A percentile compares a stretch with the other conserved stretches of the same genome.
These are phyloP conservation scores for Lipomyces sp. DNA, from an alignment of 805 yeast species.

Conservation along the genomic window DNA sequence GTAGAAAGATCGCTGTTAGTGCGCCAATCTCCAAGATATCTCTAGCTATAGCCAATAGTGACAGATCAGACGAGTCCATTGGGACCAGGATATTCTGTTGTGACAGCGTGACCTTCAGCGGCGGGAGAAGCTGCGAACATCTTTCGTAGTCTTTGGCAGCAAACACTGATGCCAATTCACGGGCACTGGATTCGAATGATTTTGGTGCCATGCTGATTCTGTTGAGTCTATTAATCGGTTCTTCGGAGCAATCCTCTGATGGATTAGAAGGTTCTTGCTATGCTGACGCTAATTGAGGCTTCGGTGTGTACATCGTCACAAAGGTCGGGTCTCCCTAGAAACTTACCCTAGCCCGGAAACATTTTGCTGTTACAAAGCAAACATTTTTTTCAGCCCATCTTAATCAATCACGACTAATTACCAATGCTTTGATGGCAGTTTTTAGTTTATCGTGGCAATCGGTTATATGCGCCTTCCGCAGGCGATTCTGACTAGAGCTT, in stretches of 20 bases:
- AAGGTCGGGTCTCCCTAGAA: too few species aligned
- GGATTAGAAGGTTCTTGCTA: background rate
- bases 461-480: conserved; percentile 38
- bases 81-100: conserved; percentile 81
- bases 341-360: background rate
- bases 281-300: background rate
- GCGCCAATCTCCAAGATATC: conserved; percentile 89
- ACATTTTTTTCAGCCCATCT: background rate
- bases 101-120: conserved; percentile 78
- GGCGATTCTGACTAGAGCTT: conserved; percentile 25
- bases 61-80: conserved; percentile 46
- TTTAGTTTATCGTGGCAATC: background rate
- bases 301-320: background rate
- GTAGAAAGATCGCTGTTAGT: conserved; percentile 68
- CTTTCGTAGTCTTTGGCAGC: conserved; percentile 62
- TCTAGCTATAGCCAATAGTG: conserved; percentile 77
- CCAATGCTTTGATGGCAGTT: background rate
- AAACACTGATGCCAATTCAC: conserved; percentile 68
- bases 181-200: conserved; percentile 20
- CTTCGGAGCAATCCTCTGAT: background rate
- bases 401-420: background rate
- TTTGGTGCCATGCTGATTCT: conserved; percentile 7
- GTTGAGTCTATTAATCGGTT: background rate
- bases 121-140: conserved; percentile 66
- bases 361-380: too few species aligned